Conservation (phyloP, 345 rosid genomes). For the Syzygium jambos region DNA sequence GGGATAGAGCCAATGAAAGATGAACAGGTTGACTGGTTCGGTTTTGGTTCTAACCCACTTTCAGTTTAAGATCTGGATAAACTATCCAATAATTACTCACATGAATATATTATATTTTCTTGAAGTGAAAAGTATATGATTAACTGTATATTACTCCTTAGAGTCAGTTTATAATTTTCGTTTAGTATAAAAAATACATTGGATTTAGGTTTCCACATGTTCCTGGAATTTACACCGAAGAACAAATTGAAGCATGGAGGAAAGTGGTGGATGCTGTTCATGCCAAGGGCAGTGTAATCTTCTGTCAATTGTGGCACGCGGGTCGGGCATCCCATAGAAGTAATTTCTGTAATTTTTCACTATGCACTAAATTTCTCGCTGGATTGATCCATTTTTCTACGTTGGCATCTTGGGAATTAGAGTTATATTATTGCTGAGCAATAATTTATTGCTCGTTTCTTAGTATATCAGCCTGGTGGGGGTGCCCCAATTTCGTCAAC, state of each 20-base stretch:
- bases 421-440: background rate
- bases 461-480: background rate
- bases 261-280: constrained; percentile 14
- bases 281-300: constrained; percentile 15
- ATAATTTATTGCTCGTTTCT: background rate
- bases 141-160: background rate
- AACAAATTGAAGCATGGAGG: constrained; percentile 16
- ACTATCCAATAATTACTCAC: background rate
- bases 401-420: background rate
- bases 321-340: constrained; percentile 8
- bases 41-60: background rate
- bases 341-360: background rate
- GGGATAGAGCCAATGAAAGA: background rate
- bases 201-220: background rate
- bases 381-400: no score
- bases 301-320: constrained; percentile 15
- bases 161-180: background rate
- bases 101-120: no score
- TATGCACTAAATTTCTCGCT: background rate
- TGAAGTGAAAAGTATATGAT: no score
- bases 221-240: constrained; percentile 14
- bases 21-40: background rate
- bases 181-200: no score
- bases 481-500: background rate
- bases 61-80: background rate